A percentile compares a stretch with the other conserved stretches of the same genome.
phyloP scores from a whole-genome alignment of 2,329 filamentous ascomycete species.

The Apiospora kogelbergensis region DNA sequence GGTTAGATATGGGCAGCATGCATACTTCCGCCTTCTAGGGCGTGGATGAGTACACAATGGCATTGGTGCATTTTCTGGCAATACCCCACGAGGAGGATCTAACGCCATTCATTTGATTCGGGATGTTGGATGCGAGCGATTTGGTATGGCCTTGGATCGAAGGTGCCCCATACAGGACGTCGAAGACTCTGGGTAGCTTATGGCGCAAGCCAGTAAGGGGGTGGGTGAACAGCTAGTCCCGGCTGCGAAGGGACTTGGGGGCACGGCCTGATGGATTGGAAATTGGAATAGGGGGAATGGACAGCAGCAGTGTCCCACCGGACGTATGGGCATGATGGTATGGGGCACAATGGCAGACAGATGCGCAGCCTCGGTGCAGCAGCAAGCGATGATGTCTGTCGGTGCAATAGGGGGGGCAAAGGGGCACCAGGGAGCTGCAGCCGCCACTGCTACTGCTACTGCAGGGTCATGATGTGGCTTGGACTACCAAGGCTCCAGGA shows the following conservation, averaged over 20 bases:
- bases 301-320: background rate
- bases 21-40: background rate
- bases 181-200: background rate
- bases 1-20: background rate
- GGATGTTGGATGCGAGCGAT: background rate
- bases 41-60: slow-evolving; percentile 3
- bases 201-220: background rate
- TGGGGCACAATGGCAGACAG: background rate
- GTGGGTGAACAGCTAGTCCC: background rate
- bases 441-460: background rate
- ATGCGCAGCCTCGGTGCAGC: background rate
- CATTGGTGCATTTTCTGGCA: slow-evolving; percentile 8
- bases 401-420: background rate
- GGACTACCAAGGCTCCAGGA: background rate
- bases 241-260: background rate
- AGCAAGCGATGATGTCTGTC: background rate
- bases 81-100: slow-evolving; percentile 7
- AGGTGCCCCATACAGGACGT: background rate
- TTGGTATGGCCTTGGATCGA: background rate
- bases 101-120: slow-evolving; percentile 3
- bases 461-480: background rate
- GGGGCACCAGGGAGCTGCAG: background rate
- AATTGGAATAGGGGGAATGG: background rate
- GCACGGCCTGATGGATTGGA: background rate
- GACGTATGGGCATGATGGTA: background rate